Conservation (phyloP, 257 asterid species). For the Phtheirospermum japonicum region DNA sequence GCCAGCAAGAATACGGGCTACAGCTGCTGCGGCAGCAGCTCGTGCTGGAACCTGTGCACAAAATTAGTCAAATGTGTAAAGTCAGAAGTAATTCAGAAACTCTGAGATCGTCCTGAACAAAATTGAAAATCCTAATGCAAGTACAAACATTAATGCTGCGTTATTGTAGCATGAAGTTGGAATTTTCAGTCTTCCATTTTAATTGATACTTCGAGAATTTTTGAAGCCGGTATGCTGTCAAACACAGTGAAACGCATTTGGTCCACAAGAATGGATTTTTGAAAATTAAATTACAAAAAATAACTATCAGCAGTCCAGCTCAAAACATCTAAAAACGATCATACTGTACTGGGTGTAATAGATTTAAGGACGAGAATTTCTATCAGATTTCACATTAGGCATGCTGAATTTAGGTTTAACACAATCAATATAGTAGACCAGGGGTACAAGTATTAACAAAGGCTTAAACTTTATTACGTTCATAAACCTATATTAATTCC, state of each 20-base stretch:
- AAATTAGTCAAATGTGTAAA: conserved; percentile 20
- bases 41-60: conserved; percentile 85
- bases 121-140: not conserved
- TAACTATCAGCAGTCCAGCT: conserved; percentile 12
- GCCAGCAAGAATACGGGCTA: conserved; percentile 92
- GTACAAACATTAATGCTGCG: not conserved
- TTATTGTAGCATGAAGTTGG: conserved; percentile 3
- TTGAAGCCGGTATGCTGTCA: conserved; percentile 12
- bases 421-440: conserved; percentile 2
- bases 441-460: not conserved
- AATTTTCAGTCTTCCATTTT: conserved; percentile 16
- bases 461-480: not conserved
- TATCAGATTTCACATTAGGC: not conserved
- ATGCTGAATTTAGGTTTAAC: not conserved
- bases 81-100: conserved; percentile 17
- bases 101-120: conserved; percentile 10
- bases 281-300: conserved; percentile 11
- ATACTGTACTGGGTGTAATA: not conserved
- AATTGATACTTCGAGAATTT: conserved; percentile 10
- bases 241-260: not conserved
- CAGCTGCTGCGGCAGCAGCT: conserved; percentile 98
- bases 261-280: not conserved
- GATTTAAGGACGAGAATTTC: not conserved
- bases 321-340: conserved; percentile 13
- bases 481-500: not conserved